Evolutionary conservation across 2,329 filamentous ascomycete species (phyloP), one percentile per base, ranked within the genome.

Genomic region (Blumeria hordei): DNA sequence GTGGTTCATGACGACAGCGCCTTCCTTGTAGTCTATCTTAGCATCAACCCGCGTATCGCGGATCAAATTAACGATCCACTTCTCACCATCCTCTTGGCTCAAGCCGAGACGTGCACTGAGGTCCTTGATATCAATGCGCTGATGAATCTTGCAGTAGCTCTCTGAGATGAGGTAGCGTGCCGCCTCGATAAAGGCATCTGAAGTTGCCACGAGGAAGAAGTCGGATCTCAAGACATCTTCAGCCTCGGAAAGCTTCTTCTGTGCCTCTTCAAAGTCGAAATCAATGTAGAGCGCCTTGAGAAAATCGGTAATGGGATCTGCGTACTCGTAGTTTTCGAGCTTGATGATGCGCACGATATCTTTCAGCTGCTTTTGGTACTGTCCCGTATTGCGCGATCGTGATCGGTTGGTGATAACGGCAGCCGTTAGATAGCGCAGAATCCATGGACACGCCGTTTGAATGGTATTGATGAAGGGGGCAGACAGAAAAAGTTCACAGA

Each of bases 41-140:
- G 92, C 92, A 67, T 98, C 92, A 59, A 98, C 85, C 59, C 88
- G 80, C 28, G 92, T 98, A 71, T 98, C 92, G 60, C 92, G 83
- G 71, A 98, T 98, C 60, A 98, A 77, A 74, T 98, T 98, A 64
- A 98, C 92, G 66, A 98, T 98, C 92, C 92, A 98, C 76, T 98
- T 98, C 80, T 98, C 92, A 64, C 92, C 92, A 66, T 96, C 92
- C 66, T 94, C 87, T 64, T 88, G 82, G 67, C 84, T 87, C 60
- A 98, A 76, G 61, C 90, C 92, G 58, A 98, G 80, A 68, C 92
- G 85, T 60, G 81, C 83, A 60, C 88, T 94, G 57, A 98, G 78
- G 64, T 96, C 92, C 77, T 88, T 88, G 69, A 98, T 96, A 69
- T 96, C 90, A 68, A 98, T 98, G 64, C 90, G 79, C 67, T 94